Evolutionary conservation across 768 basidiomycete species (phyloP).

Genomic region (Boletus rex-veris): DNA sequence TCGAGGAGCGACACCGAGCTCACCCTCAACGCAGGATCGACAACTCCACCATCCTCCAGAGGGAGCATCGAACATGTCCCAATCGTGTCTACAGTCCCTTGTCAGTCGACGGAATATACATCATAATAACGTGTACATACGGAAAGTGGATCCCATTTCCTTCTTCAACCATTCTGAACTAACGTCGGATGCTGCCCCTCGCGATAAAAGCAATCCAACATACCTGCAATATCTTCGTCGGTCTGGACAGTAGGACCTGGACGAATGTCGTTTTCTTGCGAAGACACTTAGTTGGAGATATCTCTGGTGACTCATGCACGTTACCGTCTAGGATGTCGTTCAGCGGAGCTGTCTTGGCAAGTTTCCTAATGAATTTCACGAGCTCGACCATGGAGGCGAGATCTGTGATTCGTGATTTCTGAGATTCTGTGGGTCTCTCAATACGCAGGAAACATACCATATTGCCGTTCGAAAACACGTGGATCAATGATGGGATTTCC

Average conservation of each 20-base stretch:
- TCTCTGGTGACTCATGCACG: neutral
- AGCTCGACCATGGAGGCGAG: neutral
- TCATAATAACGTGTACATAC: neutral
- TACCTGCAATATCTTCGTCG: conserved; percentile 4
- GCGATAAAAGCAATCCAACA: neutral
- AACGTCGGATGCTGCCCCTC: neutral
- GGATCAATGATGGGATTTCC: neutral
- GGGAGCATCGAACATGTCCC: conserved; percentile 5
- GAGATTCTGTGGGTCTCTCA: neutral
- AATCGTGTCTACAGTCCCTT: neutral
- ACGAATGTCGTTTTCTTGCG: neutral
- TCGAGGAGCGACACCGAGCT: neutral
- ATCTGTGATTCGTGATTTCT: neutral
- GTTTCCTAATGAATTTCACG: neutral
- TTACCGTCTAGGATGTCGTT: neutral
- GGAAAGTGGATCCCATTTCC: neutral
- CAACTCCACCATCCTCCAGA: neutral
- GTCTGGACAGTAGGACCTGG: neutral
- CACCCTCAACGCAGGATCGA: neutral
- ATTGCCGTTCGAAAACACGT: neutral
- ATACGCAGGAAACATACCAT: neutral
- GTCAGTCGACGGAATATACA: neutral
- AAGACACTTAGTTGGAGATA: neutral
- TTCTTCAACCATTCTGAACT: neutral
- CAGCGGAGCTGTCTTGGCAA: conserved; percentile 1